Evolutionary conservation across 306 rosid species (phyloP).

Genomic region (Casuarina equisetifolia): DNA sequence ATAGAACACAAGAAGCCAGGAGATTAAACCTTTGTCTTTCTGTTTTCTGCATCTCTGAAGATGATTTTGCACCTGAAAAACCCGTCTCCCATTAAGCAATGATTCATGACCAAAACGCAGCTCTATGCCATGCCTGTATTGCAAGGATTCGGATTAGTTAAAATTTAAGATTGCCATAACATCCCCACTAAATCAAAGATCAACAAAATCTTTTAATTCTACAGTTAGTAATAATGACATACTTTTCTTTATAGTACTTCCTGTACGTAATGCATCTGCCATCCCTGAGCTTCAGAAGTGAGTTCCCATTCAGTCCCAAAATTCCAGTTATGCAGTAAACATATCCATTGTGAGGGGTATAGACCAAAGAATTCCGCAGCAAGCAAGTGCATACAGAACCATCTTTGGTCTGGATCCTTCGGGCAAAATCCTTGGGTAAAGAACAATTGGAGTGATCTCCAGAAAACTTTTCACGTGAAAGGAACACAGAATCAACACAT

Average conservation of each 20-base stretch:
- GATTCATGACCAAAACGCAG: conserved; percentile 48
- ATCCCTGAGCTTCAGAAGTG: conserved; percentile 35
- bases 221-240: conserved; percentile 26
- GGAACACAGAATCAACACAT: conserved; percentile 40
- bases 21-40: conserved; percentile 52
- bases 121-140: conserved; percentile 56
- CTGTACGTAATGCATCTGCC: conserved; percentile 56
- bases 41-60: conserved; percentile 36
- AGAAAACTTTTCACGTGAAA: conserved; percentile 26
- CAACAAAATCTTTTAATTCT: not conserved
- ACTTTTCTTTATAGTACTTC: conserved; percentile 47
- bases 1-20: conserved; percentile 10
- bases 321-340: conserved; percentile 52
- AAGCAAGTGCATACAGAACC: conserved; percentile 58
- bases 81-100: conserved; percentile 49
- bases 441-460: conserved; percentile 26
- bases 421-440: conserved; percentile 8
- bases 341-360: conserved; percentile 61
- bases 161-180: not conserved
- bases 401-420: conserved; percentile 33
- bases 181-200: conserved; percentile 8
- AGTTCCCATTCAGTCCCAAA: conserved; percentile 54
- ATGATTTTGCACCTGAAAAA: conserved; percentile 54
- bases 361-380: conserved; percentile 58
- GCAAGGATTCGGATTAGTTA: conserved; percentile 13